Evolutionary conservation across 345 rosid species (phyloP), one percentile per base, ranked within the genome.

Genomic region (Hibiscus trionum): DNA sequence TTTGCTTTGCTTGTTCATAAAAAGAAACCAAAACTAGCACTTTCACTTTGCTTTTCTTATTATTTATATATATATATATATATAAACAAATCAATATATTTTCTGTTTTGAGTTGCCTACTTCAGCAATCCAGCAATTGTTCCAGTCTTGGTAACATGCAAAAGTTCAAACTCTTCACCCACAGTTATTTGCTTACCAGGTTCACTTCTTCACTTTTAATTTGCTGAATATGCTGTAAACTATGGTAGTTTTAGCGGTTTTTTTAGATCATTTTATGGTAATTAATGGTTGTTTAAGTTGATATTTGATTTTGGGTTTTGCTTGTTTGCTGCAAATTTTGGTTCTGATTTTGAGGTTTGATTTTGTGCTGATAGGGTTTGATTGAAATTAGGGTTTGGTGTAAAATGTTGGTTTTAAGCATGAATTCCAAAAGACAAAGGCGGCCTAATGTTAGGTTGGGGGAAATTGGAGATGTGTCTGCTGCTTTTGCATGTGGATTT

Each of bases 391-490:
- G 69, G 76, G 75, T 11, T 75, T 72, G 49, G 24, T 67, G 58
- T 70, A 72, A 73, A 76, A 84, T 86, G 87, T 75, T 84, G 80
- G 80, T 82, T 42, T 70, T 81, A 75, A 79, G 73, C 77, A 83
- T 87, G 90, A 83, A 81, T 72, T 77, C 83, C 8, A 84, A 84
- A 75, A 62, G 90, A 65, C 84, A 78, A 73, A 82, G 90, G 58
- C 85, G 88, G 60, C 88, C 88, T 11, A 86, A 83, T 64, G 87
- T 87, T 70, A 87, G 90, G 73, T 76, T 87, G 68, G 86, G 86
- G 57, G 90, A 87, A 73, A 59, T 87, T 11, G 90, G 88, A 39
- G 88, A 87, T 77, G 70, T 78, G 42, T 80, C 90, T 73, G 88
- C 90, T 11, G 88, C 90, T 70, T 81, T 81, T 83, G 85, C 86